These are phyloP conservation scores for Solanum gandarillasii DNA, from an alignment of 257 asterid species.

Conservation along the genomic window DNA sequence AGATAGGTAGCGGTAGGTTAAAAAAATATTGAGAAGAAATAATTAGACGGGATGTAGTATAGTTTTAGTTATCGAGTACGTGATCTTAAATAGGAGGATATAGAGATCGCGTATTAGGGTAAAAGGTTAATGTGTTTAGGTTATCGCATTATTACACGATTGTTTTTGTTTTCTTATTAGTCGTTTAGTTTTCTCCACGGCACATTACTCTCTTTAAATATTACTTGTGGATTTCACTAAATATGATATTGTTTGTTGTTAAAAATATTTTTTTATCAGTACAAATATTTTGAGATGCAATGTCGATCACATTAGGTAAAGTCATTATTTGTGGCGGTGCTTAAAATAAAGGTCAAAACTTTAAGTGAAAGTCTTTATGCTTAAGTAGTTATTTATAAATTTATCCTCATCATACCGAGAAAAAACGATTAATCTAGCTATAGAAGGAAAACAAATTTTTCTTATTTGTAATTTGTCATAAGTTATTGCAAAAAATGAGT, in stretches of 20 bases:
- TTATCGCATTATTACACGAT: too few relatives aligned
- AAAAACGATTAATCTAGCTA: neutral
- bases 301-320: neutral
- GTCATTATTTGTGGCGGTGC: rapidly evolving
- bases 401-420: neutral
- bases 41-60: neutral
- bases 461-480: neutral
- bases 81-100: neutral
- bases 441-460: neutral
- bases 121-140: neutral
- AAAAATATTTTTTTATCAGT: neutral
- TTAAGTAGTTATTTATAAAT: neutral
- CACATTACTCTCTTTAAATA: neutral
- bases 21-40: neutral
- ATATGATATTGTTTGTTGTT: too few relatives aligned
- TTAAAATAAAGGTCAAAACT: neutral
- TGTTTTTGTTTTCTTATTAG: neutral
- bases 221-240: neutral
- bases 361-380: neutral
- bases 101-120: neutral
- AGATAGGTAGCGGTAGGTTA: neutral
- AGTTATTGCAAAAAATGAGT: neutral
- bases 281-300: neutral
- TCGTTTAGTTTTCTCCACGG: neutral
- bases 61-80: rapidly evolving